Evolutionary conservation across 805 yeast species (phyloP).

Genomic region (Starmerella lactis-condensi): DNA sequence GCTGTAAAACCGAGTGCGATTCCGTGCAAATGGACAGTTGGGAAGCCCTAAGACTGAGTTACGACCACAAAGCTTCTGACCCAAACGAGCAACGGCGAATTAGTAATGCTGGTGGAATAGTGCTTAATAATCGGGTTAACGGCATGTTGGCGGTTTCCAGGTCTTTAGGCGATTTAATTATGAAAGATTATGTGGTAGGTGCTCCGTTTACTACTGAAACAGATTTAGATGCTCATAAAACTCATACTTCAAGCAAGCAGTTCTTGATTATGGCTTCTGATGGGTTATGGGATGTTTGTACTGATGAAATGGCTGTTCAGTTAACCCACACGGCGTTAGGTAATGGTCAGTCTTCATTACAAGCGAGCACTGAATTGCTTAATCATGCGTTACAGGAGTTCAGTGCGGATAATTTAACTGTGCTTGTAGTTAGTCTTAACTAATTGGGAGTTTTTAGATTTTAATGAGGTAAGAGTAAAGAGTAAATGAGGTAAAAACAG

Average conservation of each 20-base stretch:
- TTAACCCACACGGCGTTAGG: constrained; percentile 37
- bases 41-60: constrained; percentile 57
- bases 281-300: constrained; percentile 89
- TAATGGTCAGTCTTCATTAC: constrained; percentile 27
- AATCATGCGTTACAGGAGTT: constrained; percentile 56
- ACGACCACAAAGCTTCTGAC: constrained; percentile 89
- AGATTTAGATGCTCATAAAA: constrained; percentile 49
- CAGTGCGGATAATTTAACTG: constrained; percentile 83
- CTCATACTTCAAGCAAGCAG: constrained; percentile 27
- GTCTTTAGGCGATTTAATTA: constrained; percentile 81
- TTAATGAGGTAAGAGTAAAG: too few relatives aligned
- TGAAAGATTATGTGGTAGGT: constrained; percentile 76
- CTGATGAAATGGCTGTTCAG: constrained; percentile 69
- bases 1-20: constrained; percentile 9
- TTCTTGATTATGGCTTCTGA: constrained; percentile 85
- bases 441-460: too few relatives aligned
- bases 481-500: too few relatives aligned
- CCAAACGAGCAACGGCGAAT: constrained; percentile 57
- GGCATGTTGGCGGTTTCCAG: constrained; percentile 91
- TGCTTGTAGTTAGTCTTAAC: constrained; percentile 54
- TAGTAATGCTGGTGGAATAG: constrained; percentile 61
- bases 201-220: constrained; percentile 85
- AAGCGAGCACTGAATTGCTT: constrained; percentile 50
- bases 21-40: constrained; percentile 26
- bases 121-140: constrained; percentile 79